A percentile compares a stretch with the other conserved stretches of the same genome.
Conservation (phyloP, 805 yeast species). For the Cyberlindnera saturnus region DNA sequence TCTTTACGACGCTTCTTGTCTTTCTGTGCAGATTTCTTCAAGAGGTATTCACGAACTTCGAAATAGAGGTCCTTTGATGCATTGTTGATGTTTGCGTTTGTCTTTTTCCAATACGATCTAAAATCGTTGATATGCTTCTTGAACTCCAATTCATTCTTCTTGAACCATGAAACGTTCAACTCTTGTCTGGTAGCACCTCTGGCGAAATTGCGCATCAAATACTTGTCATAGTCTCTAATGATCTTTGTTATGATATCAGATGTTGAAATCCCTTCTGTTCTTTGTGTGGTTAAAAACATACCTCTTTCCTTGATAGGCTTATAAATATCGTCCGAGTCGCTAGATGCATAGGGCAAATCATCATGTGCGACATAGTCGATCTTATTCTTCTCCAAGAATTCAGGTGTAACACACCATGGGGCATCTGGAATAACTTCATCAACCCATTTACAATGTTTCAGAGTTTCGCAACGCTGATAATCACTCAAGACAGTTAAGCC, state of each 20-base stretch:
- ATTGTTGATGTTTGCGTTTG: slow-evolving; percentile 59
- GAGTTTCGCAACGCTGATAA: slow-evolving; percentile 83
- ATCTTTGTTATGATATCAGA: slow-evolving; percentile 94
- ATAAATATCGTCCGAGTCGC: slow-evolving; percentile 88
- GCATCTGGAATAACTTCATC: slow-evolving; percentile 93
- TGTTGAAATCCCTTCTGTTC: slow-evolving; percentile 95
- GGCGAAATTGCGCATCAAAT: slow-evolving; percentile 93
- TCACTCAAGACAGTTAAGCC: slow-evolving; percentile 91
- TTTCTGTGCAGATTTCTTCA: slow-evolving; percentile 34
- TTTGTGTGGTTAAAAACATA: slow-evolving; percentile 86
- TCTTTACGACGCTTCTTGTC: slow-evolving; percentile 7
- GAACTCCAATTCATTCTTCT: slow-evolving; percentile 92
- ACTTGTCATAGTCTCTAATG: slow-evolving; percentile 93
- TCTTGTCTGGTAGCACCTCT: slow-evolving; percentile 97
- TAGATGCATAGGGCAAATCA: slow-evolving; percentile 88
- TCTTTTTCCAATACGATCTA: slow-evolving; percentile 76
- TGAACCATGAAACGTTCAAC: slow-evolving; percentile 93
- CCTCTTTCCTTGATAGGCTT: slow-evolving; percentile 88
- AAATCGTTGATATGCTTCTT: slow-evolving; percentile 87
- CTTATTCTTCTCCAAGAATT: slow-evolving; percentile 68
- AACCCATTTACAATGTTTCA: slow-evolving; percentile 93
- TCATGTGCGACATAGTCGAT: slow-evolving; percentile 98
- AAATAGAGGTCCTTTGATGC: slow-evolving; percentile 79
- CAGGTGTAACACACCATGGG: slow-evolving; percentile 91
- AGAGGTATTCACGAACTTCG: slow-evolving; percentile 72